Evolutionary conservation across 352 stramenopile species (phyloP), one percentile per base, ranked within the genome.

Genomic region (Phytophthora foliorum): DNA sequence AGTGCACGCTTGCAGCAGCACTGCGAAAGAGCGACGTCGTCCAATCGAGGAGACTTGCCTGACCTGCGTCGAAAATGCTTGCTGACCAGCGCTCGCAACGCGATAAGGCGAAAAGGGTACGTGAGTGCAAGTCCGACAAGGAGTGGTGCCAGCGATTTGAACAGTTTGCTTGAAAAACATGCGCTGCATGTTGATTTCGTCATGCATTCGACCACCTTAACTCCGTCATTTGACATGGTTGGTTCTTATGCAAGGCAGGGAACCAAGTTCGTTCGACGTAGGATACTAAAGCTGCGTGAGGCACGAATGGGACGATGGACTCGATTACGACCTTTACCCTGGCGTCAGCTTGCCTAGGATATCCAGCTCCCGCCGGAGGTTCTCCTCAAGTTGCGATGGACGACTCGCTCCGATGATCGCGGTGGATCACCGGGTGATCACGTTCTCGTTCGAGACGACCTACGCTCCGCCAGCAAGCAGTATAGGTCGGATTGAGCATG

Each of bases 41-140:
- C 60, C 53, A 42, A 64, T 74, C 60, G 66, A 74, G 59, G 53
- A 65, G 45, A 57, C 54, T 66, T 65, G 65, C 59, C 55, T 74
- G 46, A 67, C 63, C 63, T 61, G 29, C 25, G 44, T 54, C 62
- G 62, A 53, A 58, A 27, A 39, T 22, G 63, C 48, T 62, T 57
- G 24, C 48, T 72, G 57, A 67, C 63, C 48, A 29, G 31, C 36
- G 52, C 19, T 39, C 11, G 41, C 27, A 10, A 59, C 58, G 19
- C 24, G 34, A 62, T 39, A 52, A 58, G 56, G 56, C 46, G 54
- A 66, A 59, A 32, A 19, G 24, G 58, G 63, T 54, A 38, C 36
- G 10, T 4, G 19, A 17, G 41, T 48, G 19, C 19, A 48, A 48
- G 41, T 48, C 41, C 6, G 19, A 29, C 41, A 57, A 36, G 14